A percentile compares a stretch with the other conserved stretches of the same genome.
phyloP scores from a whole-genome alignment of 208 protist genomes.

The Leptomonas seymouri region DNA sequence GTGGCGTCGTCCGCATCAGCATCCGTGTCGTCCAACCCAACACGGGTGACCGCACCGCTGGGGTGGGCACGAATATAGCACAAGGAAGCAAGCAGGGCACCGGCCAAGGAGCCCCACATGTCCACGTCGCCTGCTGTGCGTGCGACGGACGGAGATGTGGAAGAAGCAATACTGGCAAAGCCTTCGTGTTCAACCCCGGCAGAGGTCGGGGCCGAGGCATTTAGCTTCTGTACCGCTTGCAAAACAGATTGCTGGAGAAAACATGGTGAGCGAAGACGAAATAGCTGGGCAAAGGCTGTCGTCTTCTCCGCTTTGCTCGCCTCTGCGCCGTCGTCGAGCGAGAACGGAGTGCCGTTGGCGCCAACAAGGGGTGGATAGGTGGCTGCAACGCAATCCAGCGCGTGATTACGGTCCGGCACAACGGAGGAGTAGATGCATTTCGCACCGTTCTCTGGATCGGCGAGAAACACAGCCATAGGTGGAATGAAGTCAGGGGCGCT shows the following conservation, averaged over 20 bases:
- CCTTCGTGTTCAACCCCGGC: constrained; percentile 7
- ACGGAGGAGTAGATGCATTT: constrained; percentile 65
- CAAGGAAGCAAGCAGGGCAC: constrained; percentile 60
- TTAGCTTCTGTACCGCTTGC: constrained; percentile 9
- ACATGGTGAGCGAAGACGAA: constrained; percentile 27
- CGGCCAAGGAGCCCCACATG: constrained; percentile 62
- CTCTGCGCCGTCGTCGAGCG: constrained; percentile 1
- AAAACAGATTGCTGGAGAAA: constrained; percentile 25
- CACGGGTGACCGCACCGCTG: background rate
- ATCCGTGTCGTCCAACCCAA: constrained; percentile 2
- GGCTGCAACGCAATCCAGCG: constrained; percentile 27
- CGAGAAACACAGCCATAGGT: constrained; percentile 59
- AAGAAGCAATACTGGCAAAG: background rate
- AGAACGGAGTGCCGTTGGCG: constrained; percentile 15
- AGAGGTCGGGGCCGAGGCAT: constrained; percentile 1
- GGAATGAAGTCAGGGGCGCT: constrained; percentile 68
- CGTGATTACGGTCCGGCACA: constrained; percentile 55
- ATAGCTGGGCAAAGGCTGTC: constrained; percentile 34
- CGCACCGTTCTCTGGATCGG: constrained; percentile 58
- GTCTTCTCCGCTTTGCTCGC: constrained; percentile 4
- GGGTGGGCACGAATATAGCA: constrained; percentile 56
- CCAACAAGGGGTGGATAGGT: constrained; percentile 22
- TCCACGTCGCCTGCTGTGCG: constrained; percentile 4
- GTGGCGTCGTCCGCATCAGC: background rate
- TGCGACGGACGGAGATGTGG: background rate